A percentile compares a stretch with the other conserved stretches of the same genome.
phyloP scores from a whole-genome alignment of 1,284 basidiomycete genomes.

The Fistulina hepatica region DNA sequence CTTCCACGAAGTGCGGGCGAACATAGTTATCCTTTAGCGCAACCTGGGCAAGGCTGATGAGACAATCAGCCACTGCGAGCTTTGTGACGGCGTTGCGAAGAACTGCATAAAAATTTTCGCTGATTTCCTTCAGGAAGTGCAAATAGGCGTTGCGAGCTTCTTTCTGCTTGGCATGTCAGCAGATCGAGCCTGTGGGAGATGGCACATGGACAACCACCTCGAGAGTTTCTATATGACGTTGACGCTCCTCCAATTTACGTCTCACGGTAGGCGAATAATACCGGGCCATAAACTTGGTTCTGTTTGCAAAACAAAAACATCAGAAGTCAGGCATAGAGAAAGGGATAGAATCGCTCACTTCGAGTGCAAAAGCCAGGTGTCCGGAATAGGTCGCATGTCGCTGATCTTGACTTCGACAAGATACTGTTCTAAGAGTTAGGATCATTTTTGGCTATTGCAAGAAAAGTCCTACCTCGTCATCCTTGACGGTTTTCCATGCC shows the following conservation, averaged over 20 bases:
- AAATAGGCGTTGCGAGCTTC: constrained; percentile 59
- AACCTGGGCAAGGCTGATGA: constrained; percentile 57
- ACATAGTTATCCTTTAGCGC: constrained; percentile 70
- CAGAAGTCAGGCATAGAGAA: constrained; percentile 1
- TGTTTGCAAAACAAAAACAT: constrained; percentile 21
- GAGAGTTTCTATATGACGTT: constrained; percentile 70
- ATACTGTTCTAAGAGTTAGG: constrained; percentile 35
- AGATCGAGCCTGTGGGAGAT: background rate
- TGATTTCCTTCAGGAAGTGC: constrained; percentile 61
- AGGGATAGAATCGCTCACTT: constrained; percentile 33
- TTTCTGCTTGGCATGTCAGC: constrained; percentile 23
- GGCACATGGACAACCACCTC: constrained; percentile 25
- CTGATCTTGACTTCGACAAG: constrained; percentile 68
- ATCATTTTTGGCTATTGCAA: constrained; percentile 2
- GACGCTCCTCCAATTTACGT: constrained; percentile 59
- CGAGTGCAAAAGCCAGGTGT: constrained; percentile 71
- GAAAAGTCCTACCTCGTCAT: constrained; percentile 50
- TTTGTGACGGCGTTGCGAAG: constrained; percentile 69
- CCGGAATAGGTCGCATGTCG: constrained; percentile 67
- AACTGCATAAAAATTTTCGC: constrained; percentile 53
- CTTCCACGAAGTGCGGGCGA: constrained; percentile 51
- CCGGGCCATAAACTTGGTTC: constrained; percentile 69
- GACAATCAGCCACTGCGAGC: constrained; percentile 74
- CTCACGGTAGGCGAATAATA: constrained; percentile 74
- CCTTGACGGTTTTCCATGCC: constrained; percentile 57